These are phyloP conservation scores for Fusarium verrucosum DNA, from an alignment of 2,329 filamentous ascomycete genomes.

Conservation along the genomic window DNA sequence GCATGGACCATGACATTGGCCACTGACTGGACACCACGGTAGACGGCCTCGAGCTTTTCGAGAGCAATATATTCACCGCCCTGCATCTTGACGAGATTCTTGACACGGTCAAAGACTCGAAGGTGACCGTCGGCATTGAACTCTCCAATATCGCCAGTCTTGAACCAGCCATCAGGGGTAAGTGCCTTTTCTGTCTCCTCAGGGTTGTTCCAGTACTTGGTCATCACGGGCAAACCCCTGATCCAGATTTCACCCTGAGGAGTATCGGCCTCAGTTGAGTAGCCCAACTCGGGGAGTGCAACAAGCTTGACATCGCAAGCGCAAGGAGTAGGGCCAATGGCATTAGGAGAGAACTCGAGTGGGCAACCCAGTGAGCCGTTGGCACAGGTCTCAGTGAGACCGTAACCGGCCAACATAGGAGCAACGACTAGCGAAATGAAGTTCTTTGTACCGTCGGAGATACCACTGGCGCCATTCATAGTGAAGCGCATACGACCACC, in stretches of 20 bases:
- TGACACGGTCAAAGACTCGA: slow-evolving; percentile 92
- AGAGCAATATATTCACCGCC: slow-evolving; percentile 97
- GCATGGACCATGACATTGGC: slow-evolving; percentile 90
- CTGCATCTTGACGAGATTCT: slow-evolving; percentile 96
- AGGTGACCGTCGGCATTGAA: slow-evolving; percentile 83
- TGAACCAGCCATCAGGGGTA: slow-evolving; percentile 93
- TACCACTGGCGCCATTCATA: slow-evolving; percentile 93
- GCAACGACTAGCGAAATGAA: slow-evolving; percentile 94
- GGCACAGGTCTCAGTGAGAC: slow-evolving; percentile 90
- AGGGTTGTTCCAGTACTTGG: slow-evolving; percentile 84
- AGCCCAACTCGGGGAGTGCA: slow-evolving; percentile 88
- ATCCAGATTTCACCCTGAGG: slow-evolving; percentile 95
- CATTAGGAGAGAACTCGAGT: slow-evolving; percentile 79
- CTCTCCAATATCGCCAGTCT: slow-evolving; percentile 94
- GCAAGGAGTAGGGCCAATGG: slow-evolving; percentile 81
- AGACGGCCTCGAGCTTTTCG: slow-evolving; percentile 93
- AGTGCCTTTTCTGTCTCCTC: slow-evolving; percentile 83
- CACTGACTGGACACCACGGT: slow-evolving; percentile 81
- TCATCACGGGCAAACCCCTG: slow-evolving; percentile 77
- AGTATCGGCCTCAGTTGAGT: slow-evolving; percentile 75
- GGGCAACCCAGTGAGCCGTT: slow-evolving; percentile 86
- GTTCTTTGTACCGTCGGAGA: slow-evolving; percentile 85
- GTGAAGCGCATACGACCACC: slow-evolving; percentile 88
- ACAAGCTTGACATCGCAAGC: slow-evolving; percentile 91
- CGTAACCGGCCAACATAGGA: slow-evolving; percentile 94